phyloP scores from a whole-genome alignment of 805 yeast genomes.

The Pichia rugopelliculosa region DNA sequence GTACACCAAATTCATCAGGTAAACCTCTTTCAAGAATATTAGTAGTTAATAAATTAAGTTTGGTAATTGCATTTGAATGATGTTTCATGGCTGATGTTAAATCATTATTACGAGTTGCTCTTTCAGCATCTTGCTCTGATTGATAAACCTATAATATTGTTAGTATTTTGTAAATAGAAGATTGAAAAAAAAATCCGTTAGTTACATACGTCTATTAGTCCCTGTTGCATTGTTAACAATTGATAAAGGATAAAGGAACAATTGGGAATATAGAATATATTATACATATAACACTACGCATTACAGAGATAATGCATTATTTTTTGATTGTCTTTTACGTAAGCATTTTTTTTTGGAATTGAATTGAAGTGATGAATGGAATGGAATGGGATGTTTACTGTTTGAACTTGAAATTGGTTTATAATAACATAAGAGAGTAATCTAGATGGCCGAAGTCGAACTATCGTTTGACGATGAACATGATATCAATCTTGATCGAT shows the following conservation, averaged over 20 bases:
- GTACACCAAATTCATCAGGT: slow-evolving; percentile 18
- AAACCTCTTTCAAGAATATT: slow-evolving; percentile 9
- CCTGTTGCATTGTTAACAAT: slow-evolving; percentile 6
- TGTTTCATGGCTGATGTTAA: slow-evolving; percentile 32
- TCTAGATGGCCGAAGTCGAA: not conserved
- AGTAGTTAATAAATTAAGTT: slow-evolving; percentile 23
- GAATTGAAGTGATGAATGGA: too few species aligned
- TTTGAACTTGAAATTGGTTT: too few species aligned
- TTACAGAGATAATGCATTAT: too few species aligned
- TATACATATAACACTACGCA: too few species aligned
- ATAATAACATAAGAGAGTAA: not conserved
- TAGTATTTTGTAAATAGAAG: not conserved
- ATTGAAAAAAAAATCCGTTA: not conserved
- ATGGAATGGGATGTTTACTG: too few species aligned
- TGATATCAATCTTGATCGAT: slow-evolving; percentile 15
- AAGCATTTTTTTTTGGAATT: not conserved
- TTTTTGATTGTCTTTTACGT: not conserved
- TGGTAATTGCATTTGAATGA: slow-evolving; percentile 32
- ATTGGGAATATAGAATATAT: too few species aligned
- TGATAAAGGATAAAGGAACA: too few species aligned
- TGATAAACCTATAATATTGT: slow-evolving; percentile 36
- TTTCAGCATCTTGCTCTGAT: slow-evolving; percentile 47
- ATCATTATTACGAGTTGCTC: slow-evolving; percentile 36
- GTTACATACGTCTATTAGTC: slow-evolving; percentile 24
- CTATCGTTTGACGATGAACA: not conserved